These are phyloP conservation scores for Saccharum officinarum DNA, from an alignment of 176 grass and related monocot genomes.

Conservation along the genomic window DNA sequence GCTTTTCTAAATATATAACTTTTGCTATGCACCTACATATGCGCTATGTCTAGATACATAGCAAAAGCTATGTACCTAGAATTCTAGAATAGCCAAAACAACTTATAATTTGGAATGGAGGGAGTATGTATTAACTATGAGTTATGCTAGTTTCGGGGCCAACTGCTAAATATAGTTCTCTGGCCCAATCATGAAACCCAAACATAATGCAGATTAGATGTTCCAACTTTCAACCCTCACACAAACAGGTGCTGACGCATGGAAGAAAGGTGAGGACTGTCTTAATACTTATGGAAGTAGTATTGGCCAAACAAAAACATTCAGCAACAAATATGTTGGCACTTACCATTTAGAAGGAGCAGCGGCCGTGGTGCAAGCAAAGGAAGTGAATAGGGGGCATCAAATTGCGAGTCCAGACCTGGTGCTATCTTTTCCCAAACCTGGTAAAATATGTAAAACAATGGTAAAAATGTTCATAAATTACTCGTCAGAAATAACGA, in stretches of 20 bases:
- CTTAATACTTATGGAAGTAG: neutral
- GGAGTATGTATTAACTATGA: neutral
- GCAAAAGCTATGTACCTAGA: neutral
- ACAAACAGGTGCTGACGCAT: neutral
- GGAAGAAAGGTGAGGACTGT: neutral
- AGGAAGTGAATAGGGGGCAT: conserved; percentile 69
- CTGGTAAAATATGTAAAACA: conserved; percentile 39
- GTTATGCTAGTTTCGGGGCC: neutral
- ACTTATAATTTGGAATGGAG: neutral
- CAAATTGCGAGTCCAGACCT: conserved; percentile 69
- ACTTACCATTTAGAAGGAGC: conserved; percentile 80
- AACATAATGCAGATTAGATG: neutral
- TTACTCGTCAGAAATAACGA: conserved; percentile 1
- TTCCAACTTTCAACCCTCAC: conserved; percentile 7
- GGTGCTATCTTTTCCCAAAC: conserved; percentile 95
- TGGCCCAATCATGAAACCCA: neutral
- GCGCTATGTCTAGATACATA: neutral
- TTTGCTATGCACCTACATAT: neutral
- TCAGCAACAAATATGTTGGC: conserved; percentile 23
- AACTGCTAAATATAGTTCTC: neutral
- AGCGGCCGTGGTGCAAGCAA: conserved; percentile 57
- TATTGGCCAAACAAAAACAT: neutral
- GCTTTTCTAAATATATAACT: neutral
- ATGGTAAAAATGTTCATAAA: neutral
- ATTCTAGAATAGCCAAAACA: neutral